phyloP scores from a whole-genome alignment of 2,329 filamentous ascomycete genomes.

The Capronia americana region DNA sequence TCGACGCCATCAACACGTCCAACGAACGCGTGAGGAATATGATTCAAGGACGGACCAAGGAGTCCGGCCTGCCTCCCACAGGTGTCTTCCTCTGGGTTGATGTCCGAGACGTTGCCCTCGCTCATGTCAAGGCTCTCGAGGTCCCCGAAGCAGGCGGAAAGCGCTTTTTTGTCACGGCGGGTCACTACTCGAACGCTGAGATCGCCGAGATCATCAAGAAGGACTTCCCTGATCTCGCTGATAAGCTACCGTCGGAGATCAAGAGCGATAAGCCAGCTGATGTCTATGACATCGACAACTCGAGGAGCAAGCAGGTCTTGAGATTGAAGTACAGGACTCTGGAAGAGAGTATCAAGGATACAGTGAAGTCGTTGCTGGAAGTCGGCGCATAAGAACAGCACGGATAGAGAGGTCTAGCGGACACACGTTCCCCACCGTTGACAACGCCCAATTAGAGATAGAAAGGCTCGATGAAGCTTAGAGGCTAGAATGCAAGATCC shows the following conservation, averaged over 20 bases:
- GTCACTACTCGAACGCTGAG: conserved; percentile 51
- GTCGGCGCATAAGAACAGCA: conserved; percentile 49
- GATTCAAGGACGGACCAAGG: conserved; percentile 36
- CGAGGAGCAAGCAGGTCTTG: conserved; percentile 49
- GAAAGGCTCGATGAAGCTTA: background rate
- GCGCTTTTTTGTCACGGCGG: conserved; percentile 54
- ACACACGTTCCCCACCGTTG: background rate
- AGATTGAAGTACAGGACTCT: conserved; percentile 50
- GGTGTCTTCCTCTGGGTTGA: conserved; percentile 65
- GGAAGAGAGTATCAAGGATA: conserved; percentile 48
- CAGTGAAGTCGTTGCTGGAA: conserved; percentile 63
- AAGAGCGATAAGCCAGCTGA: conserved; percentile 63
- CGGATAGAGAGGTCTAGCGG: background rate
- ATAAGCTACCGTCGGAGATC: conserved; percentile 54
- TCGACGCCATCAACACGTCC: conserved; percentile 73
- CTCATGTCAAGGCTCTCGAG: conserved; percentile 56
- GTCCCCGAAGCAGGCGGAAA: conserved; percentile 53
- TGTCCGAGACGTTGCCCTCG: conserved; percentile 57
- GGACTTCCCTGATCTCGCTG: conserved; percentile 50
- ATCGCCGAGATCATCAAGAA: conserved; percentile 52
- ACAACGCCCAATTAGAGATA: background rate
- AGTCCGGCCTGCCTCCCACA: conserved; percentile 47
- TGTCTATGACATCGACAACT: conserved; percentile 53
- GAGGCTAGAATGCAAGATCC: background rate
- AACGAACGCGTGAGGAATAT: conserved; percentile 69